These are phyloP conservation scores for Thermothielavioides terrestris DNA, from an alignment of 495 filamentous ascomycete genomes.

Conservation along the genomic window DNA sequence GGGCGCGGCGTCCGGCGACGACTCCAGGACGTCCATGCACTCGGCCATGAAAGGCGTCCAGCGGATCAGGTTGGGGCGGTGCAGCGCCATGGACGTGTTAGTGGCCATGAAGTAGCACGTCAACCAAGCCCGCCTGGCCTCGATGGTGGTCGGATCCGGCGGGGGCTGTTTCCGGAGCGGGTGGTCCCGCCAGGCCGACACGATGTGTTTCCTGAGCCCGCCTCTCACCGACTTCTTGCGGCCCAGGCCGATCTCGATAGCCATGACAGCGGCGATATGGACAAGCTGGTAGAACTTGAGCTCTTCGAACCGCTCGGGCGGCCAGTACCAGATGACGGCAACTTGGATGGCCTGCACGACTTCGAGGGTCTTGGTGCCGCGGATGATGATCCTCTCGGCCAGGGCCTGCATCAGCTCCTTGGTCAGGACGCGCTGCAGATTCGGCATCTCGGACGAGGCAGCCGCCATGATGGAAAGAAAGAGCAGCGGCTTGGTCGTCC, in stretches of 20 bases:
- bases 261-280: slow-evolving; percentile 76
- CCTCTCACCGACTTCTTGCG: slow-evolving; percentile 37
- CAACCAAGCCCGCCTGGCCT: slow-evolving; percentile 71
- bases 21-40: slow-evolving; percentile 65
- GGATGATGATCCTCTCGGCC: slow-evolving; percentile 64
- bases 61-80: slow-evolving; percentile 71
- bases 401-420: slow-evolving; percentile 64
- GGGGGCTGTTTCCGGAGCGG: slow-evolving; percentile 40
- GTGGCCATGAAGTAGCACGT: slow-evolving; percentile 68
- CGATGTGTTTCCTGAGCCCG: slow-evolving; percentile 29
- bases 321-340: slow-evolving; percentile 69
- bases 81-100: slow-evolving; percentile 67
- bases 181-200: slow-evolving; percentile 38
- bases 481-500: slow-evolving; percentile 63
- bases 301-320: slow-evolving; percentile 75
- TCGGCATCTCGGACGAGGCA: slow-evolving; percentile 52
- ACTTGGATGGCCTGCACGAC: slow-evolving; percentile 74
- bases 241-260: slow-evolving; percentile 79
- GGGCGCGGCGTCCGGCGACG: slow-evolving; percentile 57
- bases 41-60: slow-evolving; percentile 84
- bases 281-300: slow-evolving; percentile 86
- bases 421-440: slow-evolving; percentile 51
- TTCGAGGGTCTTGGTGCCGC: slow-evolving; percentile 77
- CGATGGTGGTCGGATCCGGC: slow-evolving; percentile 56
- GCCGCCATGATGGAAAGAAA: slow-evolving; percentile 74